Evolutionary conservation across 164 flowering plant genomes (phyloP), one percentile per base, ranked within the genome.

Genomic region (Vitis amurensis): DNA sequence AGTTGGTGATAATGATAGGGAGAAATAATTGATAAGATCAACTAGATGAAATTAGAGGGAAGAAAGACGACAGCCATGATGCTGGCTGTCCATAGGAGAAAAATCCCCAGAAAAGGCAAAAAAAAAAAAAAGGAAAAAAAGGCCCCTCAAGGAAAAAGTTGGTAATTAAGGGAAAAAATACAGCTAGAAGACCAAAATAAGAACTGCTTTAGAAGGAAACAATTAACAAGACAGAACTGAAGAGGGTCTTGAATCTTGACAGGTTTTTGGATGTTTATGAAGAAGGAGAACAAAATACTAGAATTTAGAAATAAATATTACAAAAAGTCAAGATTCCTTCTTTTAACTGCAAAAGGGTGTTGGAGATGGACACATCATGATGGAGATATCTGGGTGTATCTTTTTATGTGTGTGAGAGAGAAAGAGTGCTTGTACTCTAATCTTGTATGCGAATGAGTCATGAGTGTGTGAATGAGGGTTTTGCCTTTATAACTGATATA

Each of bases 61-160:
- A 55, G 52, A 59, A 60, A 29, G 59, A 69, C 68, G 64, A 65
- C 52, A 78, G 50, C 61, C 65, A 70, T 73, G 27, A 73, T 77
- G 44, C 44, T 37, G 7, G 6, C 44, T 56, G 58, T 68, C 51
- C 53, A 50, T 70, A 55, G 67, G 67, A 67, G 44, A 37, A 37
- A 37, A 37, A 37, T 37, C 44, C 44, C 44, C 44, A 71, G 53
- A 53, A 50, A 77, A 53, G 17, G 31, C 59, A 27, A 59, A 62
- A 66, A 72, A 62, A 58, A 51, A 59, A 57, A 68, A 53, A 64
- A 55, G 27, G 2, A 23, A 23, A 23, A 23, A 23, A 23, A 1
- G 27, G 58, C 27, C 64, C 12, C 55, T 52, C 51, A 64, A 58
- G 71, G 66, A 59, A 66, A 57, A 44, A 37, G 4, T 65, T 31